Conservation (phyloP, 2,329 filamentous ascomycete genomes). For the Cytospora mali region DNA sequence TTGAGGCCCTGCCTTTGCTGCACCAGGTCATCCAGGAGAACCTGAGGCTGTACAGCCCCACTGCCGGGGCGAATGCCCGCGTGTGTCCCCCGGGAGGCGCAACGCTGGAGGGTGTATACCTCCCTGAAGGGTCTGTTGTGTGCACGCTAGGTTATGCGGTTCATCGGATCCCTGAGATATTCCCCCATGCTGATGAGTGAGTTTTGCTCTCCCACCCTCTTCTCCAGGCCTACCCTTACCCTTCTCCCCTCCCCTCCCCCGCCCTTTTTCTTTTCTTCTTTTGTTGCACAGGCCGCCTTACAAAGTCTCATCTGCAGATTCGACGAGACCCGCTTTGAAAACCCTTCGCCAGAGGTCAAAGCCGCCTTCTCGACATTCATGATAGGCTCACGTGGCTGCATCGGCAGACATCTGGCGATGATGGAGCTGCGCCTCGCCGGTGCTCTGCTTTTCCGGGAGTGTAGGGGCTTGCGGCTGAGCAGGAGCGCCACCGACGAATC, state of each 20-base stretch:
- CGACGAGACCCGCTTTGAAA: constrained; percentile 39
- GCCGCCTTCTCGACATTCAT: constrained; percentile 54
- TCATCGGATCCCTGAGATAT: constrained; percentile 39
- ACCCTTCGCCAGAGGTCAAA: constrained; percentile 40
- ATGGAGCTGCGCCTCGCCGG: constrained; percentile 52
- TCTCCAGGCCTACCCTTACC: too few species aligned
- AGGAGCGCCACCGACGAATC: constrained; percentile 27
- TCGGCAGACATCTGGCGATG: constrained; percentile 55
- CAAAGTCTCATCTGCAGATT: constrained; percentile 13
- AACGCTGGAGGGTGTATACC: constrained; percentile 34
- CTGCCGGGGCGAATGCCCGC: constrained; percentile 36
- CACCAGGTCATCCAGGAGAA: constrained; percentile 40
- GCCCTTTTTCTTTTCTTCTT: too few species aligned
- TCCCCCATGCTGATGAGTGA: constrained; percentile 37
- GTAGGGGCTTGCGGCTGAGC: constrained; percentile 22
- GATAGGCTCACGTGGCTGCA: constrained; percentile 51
- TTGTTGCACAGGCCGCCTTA: background rate
- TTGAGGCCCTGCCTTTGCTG: constrained; percentile 39
- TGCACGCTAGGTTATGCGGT: constrained; percentile 41
- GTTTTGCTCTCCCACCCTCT: background rate
- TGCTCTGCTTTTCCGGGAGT: constrained; percentile 47
- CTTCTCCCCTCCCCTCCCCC: too few species aligned
- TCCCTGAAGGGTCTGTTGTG: constrained; percentile 39
- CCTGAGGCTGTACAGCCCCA: constrained; percentile 39
- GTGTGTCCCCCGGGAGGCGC: constrained; percentile 35